Evolutionary conservation across 1,284 basidiomycete genomes (phyloP).

Genomic region (Mrakiaceae sp.): DNA sequence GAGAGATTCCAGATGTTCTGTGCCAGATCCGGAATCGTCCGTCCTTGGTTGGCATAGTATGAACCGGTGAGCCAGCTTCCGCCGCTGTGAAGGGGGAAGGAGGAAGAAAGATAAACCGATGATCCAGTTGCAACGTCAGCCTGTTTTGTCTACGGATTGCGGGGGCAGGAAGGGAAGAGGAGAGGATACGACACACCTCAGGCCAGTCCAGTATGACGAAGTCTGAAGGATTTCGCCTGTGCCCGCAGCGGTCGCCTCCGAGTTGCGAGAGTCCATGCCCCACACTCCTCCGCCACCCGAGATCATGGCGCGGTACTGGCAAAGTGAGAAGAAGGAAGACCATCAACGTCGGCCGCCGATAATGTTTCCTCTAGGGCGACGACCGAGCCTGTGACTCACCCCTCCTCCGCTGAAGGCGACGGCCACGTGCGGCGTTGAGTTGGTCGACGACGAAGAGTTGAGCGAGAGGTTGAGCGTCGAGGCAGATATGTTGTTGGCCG

Average conservation of each 20-base stretch:
- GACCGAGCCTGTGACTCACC: neutral
- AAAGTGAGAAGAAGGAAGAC: neutral
- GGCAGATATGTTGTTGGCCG: slow-evolving; percentile 1
- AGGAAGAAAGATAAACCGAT: too few relatives aligned
- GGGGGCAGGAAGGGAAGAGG: neutral
- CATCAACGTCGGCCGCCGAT: neutral
- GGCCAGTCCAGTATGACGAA: slow-evolving; percentile 8
- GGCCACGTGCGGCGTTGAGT: slow-evolving; percentile 7
- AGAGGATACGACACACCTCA: neutral
- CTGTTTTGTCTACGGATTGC: too few relatives aligned
- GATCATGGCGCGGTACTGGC: slow-evolving; percentile 12
- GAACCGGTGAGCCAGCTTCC: slow-evolving; percentile 13
- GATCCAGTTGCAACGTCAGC: too few relatives aligned
- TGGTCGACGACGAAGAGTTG: slow-evolving; percentile 5
- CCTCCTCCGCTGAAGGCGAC: slow-evolving; percentile 7
- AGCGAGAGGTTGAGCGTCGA: slow-evolving; percentile 13
- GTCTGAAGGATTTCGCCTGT: neutral
- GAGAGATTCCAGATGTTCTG: slow-evolving; percentile 34
- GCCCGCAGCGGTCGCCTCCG: slow-evolving; percentile 3
- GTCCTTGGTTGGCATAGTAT: slow-evolving; percentile 5
- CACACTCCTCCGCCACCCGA: slow-evolving; percentile 7
- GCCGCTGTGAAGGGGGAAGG: neutral
- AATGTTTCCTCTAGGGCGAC: neutral
- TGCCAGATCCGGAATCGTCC: slow-evolving; percentile 8
- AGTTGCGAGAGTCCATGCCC: slow-evolving; percentile 8